These are phyloP conservation scores for Curvularia eragrostidis DNA, from an alignment of 2,329 filamentous ascomycete species.

Conservation along the genomic window DNA sequence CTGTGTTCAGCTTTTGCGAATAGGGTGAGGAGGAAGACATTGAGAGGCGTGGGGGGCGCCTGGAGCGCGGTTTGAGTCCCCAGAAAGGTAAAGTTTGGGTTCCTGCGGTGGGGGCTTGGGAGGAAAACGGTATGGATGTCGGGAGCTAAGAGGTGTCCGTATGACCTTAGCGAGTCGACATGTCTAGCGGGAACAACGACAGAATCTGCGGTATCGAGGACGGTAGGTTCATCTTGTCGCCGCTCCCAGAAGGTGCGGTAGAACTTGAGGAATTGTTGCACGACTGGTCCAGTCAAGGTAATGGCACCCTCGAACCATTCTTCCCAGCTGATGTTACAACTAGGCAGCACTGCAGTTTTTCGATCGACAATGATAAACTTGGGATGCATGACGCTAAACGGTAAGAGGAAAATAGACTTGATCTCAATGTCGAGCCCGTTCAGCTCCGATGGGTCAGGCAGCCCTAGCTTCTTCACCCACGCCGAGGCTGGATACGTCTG, in stretches of 20 bases:
- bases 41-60: slow-evolving; percentile 72
- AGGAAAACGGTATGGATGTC: slow-evolving; percentile 67
- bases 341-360: slow-evolving; percentile 70
- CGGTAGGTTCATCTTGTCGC: slow-evolving; percentile 19
- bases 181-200: slow-evolving; percentile 2
- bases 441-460: slow-evolving; percentile 64
- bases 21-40: slow-evolving; percentile 67
- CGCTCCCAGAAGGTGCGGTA: slow-evolving; percentile 72
- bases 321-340: slow-evolving; percentile 87
- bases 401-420: slow-evolving; percentile 80
- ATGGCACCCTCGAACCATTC: slow-evolving; percentile 84
- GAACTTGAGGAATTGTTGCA: slow-evolving; percentile 69
- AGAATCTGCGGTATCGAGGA: background rate
- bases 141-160: slow-evolving; percentile 4
- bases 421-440: slow-evolving; percentile 71
- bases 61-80: slow-evolving; percentile 51
- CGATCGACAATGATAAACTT: slow-evolving; percentile 81
- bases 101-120: slow-evolving; percentile 75
- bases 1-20: slow-evolving; percentile 63
- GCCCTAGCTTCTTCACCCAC: slow-evolving; percentile 68
- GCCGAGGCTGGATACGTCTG: slow-evolving; percentile 64
- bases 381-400: slow-evolving; percentile 86
- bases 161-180: slow-evolving; percentile 6
- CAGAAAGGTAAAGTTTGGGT: slow-evolving; percentile 66
- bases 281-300: slow-evolving; percentile 67